Evolutionary conservation across 257 asterid genomes (phyloP), one percentile per base, ranked within the genome.

Genomic region (Leonotis leonurus): DNA sequence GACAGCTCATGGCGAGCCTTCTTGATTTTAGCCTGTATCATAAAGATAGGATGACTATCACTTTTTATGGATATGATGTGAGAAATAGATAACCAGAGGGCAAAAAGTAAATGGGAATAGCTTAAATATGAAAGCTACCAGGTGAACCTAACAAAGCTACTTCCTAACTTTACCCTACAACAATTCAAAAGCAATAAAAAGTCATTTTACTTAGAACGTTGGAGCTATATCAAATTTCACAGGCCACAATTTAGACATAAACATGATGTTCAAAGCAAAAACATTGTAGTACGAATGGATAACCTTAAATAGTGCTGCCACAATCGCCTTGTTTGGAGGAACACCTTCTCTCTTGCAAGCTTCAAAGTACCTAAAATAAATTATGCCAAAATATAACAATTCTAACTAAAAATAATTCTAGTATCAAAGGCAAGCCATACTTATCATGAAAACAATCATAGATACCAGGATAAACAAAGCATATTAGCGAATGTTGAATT

Each of bases 231-330:
- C n/a, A n/a, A n/a, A n/a, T n/a, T n/a, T n/a, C n/a, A n/a, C n/a
- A 21, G 44, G 24, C 9, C 2, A 26, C 21, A 44, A 22, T 17
- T 39, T 52, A 54, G 48, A 40, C 46, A 18, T 41, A 37, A 55
- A 62, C 39, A 37, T 8, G 5, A 43, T 21, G 25, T 56, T 5
- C n/a, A 27, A 44, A 2, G 21, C 16, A 51, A 60, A n/a, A 69
- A 49, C 20, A 74, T 33, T 5, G 40, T 36, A 43, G 37, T 48
- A 46, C 26, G 50, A 37, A 49, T 56, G 30, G 37, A 71, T 68
- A 74, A 90, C 96, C 98, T 85, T 84, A 80, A 75, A 74, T 69
- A 90, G 46, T 56, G 95, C 83, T 51, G 78, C 85, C 64, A 82
- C 65, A 60, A 90, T 48, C 21, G 73, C 71, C 78, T 77, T 76